Conservation (phyloP, 176 grass and related monocot genomes). For the Eragrostis nindensis region DNA sequence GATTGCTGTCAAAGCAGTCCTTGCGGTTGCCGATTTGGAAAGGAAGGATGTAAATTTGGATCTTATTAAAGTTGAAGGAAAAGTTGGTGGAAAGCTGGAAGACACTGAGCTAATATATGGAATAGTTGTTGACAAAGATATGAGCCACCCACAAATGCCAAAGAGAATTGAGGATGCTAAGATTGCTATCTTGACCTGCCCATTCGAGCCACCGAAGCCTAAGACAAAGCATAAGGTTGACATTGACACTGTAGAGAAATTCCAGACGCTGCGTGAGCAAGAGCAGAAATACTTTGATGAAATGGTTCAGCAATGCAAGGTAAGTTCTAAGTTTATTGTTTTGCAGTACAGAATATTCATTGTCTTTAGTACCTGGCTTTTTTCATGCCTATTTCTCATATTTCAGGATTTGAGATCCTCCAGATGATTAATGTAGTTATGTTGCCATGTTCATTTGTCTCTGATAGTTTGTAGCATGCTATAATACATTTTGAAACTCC, state of each 20-base stretch:
- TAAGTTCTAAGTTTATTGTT: background rate
- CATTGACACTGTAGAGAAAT: constrained; percentile 98
- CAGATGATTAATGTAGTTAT: background rate
- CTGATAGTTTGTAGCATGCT: background rate
- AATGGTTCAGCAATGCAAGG: constrained; percentile 99
- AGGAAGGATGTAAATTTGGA: constrained; percentile 98
- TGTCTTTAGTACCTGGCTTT: background rate
- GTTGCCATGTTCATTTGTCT: constrained; percentile 3
- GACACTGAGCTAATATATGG: constrained; percentile 92
- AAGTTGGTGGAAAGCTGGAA: constrained; percentile 94
- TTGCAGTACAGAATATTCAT: background rate
- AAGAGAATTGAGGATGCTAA: constrained; percentile 96
- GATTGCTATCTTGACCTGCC: constrained; percentile 94
- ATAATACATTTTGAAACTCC: background rate
- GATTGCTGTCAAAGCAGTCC: constrained; percentile 94
- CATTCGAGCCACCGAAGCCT: constrained; percentile 97
- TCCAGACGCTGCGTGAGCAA: constrained; percentile 73
- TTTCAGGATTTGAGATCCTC: background rate
- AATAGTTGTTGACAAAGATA: constrained; percentile 97
- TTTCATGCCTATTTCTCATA: constrained; percentile 12
- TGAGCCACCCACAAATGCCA: constrained; percentile 99
- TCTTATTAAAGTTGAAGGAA: constrained; percentile 97
- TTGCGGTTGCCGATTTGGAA: constrained; percentile 93
- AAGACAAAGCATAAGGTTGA: constrained; percentile 99
- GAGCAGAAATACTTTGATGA: constrained; percentile 96